A percentile compares a stretch with the other conserved stretches of the same genome.
phyloP scores from a whole-genome alignment of 192 early-diverging fungal genomes.

The Coemansia sp. region DNA sequence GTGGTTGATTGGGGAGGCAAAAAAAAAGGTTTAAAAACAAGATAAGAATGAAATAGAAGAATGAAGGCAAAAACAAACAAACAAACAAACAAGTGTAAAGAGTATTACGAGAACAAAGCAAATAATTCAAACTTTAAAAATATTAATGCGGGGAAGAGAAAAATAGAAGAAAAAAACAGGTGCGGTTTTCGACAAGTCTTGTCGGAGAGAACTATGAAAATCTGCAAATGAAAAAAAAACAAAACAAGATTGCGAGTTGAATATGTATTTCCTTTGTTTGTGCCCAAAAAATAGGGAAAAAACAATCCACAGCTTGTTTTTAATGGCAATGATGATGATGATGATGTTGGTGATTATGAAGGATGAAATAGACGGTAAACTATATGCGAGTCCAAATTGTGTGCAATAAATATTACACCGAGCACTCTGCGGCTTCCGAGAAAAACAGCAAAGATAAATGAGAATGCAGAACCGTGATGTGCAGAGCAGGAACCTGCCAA shows the following conservation, averaged over 20 bases:
- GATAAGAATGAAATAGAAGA: neutral
- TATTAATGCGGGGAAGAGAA: neutral
- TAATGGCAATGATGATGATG: no score
- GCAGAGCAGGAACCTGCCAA: neutral
- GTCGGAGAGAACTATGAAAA: neutral
- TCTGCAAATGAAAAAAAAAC: neutral
- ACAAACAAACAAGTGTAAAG: no score
- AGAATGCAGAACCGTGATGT: conserved; percentile 3
- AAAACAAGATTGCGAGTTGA: neutral
- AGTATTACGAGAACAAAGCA: neutral
- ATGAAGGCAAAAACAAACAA: conserved; percentile 1
- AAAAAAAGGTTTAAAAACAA: neutral
- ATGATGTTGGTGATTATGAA: no score
- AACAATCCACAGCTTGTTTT: neutral
- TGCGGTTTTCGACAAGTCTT: conserved; percentile 1
- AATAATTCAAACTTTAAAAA: neutral
- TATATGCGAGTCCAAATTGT: neutral
- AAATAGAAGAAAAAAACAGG: conserved; percentile 8
- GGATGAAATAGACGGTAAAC: neutral
- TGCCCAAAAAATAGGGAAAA: neutral
- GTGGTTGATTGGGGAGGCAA: neutral
- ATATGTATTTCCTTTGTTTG: conserved; percentile 2
- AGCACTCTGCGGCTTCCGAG: neutral
- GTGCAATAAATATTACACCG: neutral
- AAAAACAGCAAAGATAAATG: neutral